These are phyloP conservation scores for Exophiala lecanii-corni DNA, from an alignment of 2,329 filamentous ascomycete genomes.

Conservation along the genomic window DNA sequence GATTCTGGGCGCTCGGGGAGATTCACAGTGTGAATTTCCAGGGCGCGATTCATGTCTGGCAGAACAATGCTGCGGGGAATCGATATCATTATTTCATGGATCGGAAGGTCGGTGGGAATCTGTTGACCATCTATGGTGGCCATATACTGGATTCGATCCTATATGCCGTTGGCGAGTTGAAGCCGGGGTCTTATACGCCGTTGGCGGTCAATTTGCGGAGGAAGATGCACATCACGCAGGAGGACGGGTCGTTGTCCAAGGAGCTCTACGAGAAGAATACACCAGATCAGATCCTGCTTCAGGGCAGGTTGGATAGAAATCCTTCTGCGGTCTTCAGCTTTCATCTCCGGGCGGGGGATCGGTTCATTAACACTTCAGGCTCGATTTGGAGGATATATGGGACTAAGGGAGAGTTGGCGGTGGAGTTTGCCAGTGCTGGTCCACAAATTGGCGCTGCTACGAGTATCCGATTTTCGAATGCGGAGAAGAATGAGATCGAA, in stretches of 20 bases:
- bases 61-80: constrained; percentile 25
- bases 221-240: constrained; percentile 21
- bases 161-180: constrained; percentile 24
- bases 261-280: constrained; percentile 25
- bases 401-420: constrained; percentile 38
- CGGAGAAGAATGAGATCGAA: constrained; percentile 43
- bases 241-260: constrained; percentile 21
- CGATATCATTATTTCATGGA: constrained; percentile 48
- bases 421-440: constrained; percentile 34
- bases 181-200: constrained; percentile 20
- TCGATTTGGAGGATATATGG: constrained; percentile 29
- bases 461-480: constrained; percentile 50
- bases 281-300: constrained; percentile 27
- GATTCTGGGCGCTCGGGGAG: constrained; percentile 46
- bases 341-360: constrained; percentile 24
- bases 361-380: constrained; percentile 24
- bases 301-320: constrained; percentile 21
- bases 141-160: constrained; percentile 29
- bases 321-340: constrained; percentile 24
- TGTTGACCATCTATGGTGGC: constrained; percentile 37
- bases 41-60: constrained; percentile 35
- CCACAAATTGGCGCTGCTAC: constrained; percentile 38
- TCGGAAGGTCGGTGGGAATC: constrained; percentile 41
- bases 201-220: constrained; percentile 22
- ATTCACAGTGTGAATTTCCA: constrained; percentile 49